These are phyloP conservation scores for Fistulinella prunicolor DNA, from an alignment of 768 basidiomycete species.

Conservation along the genomic window DNA sequence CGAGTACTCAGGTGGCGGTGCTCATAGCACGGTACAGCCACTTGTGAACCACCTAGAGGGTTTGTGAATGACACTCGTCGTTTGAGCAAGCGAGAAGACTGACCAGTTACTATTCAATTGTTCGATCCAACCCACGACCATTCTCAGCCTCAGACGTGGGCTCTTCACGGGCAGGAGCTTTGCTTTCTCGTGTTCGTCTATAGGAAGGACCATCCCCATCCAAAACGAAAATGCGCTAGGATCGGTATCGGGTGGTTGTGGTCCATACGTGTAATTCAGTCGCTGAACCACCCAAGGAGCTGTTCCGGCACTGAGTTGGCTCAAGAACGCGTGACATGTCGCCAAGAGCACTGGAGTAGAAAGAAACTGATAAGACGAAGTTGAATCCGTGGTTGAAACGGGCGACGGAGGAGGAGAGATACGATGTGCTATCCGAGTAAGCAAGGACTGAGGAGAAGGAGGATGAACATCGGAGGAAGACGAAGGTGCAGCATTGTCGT, in stretches of 20 bases:
- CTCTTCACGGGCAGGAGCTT: slow-evolving; percentile 82
- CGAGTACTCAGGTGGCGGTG: background rate
- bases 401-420: slow-evolving; percentile 10
- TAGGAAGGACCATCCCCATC: slow-evolving; percentile 87
- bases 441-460: slow-evolving; percentile 11
- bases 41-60: slow-evolving; percentile 69
- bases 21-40: slow-evolving; percentile 58
- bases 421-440: slow-evolving; percentile 15
- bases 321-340: slow-evolving; percentile 59
- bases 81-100: slow-evolving; percentile 14
- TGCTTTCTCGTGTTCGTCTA: slow-evolving; percentile 87
- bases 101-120: slow-evolving; percentile 60
- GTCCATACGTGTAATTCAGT: slow-evolving; percentile 73
- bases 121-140: slow-evolving; percentile 96
- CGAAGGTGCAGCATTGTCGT: slow-evolving; percentile 8
- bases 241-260: slow-evolving; percentile 61
- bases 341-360: slow-evolving; percentile 39
- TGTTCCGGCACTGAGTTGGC: slow-evolving; percentile 60
- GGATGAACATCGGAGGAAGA: slow-evolving; percentile 8
- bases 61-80: slow-evolving; percentile 14
- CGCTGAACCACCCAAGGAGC: slow-evolving; percentile 95
- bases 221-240: slow-evolving; percentile 78
- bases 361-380: slow-evolving; percentile 7
- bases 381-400: background rate
- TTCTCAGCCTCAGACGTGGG: slow-evolving; percentile 69